Percentiles rank a stretch among this genome's conserved stretches.
These are phyloP conservation scores for Paxillus involutus DNA, from an alignment of 768 basidiomycete genomes.

Conservation along the genomic window DNA sequence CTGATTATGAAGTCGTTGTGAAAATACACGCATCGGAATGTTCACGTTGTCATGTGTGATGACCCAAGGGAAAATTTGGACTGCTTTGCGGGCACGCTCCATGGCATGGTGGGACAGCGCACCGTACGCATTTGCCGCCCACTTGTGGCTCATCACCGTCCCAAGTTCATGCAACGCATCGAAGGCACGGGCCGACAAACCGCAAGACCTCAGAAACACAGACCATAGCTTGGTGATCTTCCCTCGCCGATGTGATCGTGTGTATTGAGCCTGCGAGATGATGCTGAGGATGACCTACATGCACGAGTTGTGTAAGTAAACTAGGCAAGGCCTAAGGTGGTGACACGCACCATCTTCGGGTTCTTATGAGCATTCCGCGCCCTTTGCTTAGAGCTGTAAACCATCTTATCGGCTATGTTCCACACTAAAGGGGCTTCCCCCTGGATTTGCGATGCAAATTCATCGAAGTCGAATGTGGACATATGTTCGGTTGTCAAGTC, in stretches of 20 bases:
- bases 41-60: conserved; percentile 40
- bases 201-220: conserved; percentile 24
- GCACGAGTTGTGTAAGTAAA: background rate
- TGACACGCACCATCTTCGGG: conserved; percentile 18
- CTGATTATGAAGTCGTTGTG: conserved; percentile 37
- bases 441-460: background rate
- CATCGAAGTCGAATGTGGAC: conserved; percentile 7
- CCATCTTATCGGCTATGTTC: background rate
- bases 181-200: conserved; percentile 19
- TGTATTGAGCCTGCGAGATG: conserved; percentile 12
- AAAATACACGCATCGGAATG: conserved; percentile 34
- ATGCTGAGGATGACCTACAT: background rate
- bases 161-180: conserved; percentile 24
- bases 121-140: conserved; percentile 14
- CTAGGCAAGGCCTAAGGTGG: no score
- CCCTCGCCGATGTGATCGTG: conserved; percentile 24
- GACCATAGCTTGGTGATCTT: conserved; percentile 26
- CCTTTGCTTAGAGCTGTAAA: conserved; percentile 8
- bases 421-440: conserved; percentile 8
- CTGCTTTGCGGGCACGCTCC: conserved; percentile 18
- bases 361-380: conserved; percentile 15
- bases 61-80: conserved; percentile 28
- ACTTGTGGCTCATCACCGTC: conserved; percentile 25
- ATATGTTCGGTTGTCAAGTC: conserved; percentile 13
- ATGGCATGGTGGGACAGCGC: conserved; percentile 17